phyloP scores from a whole-genome alignment of 2,329 filamentous ascomycete species.

The Cytospora leucostoma region DNA sequence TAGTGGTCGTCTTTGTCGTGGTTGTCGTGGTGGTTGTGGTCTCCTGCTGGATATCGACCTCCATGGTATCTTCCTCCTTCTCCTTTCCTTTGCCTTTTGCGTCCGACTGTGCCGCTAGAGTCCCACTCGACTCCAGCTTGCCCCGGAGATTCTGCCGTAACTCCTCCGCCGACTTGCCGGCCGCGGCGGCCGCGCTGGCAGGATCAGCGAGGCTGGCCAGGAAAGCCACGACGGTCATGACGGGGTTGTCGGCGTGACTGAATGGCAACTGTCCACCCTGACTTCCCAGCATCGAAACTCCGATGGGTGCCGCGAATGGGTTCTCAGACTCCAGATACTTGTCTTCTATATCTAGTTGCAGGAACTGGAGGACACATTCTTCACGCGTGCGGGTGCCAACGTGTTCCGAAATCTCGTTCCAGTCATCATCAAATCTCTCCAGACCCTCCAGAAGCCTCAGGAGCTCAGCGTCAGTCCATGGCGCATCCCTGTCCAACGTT shows the following conservation, averaged over 20 bases:
- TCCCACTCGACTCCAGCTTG: slow-evolving; percentile 65
- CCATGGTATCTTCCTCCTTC: slow-evolving; percentile 60
- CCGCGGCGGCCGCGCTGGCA: slow-evolving; percentile 84
- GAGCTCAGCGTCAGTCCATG: slow-evolving; percentile 89
- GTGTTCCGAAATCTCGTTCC: slow-evolving; percentile 89
- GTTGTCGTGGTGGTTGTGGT: slow-evolving; percentile 50
- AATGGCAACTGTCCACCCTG: slow-evolving; percentile 84
- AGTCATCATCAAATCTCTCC: slow-evolving; percentile 93
- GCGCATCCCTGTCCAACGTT: slow-evolving; percentile 78
- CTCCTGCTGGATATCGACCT: slow-evolving; percentile 59
- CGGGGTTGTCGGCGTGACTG: slow-evolving; percentile 89
- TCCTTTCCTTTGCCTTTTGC: slow-evolving; percentile 62
- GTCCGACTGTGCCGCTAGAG: slow-evolving; percentile 45
- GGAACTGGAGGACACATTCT: slow-evolving; percentile 94
- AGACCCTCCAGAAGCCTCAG: slow-evolving; percentile 88
- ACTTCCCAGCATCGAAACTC: slow-evolving; percentile 67
- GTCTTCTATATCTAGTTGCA: slow-evolving; percentile 96
- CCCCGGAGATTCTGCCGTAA: slow-evolving; percentile 79
- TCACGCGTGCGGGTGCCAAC: slow-evolving; percentile 90
- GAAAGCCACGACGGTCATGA: slow-evolving; percentile 95
- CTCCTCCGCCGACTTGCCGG: slow-evolving; percentile 82
- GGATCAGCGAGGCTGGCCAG: slow-evolving; percentile 89
- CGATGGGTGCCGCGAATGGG: slow-evolving; percentile 53
- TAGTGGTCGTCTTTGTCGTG: slow-evolving; percentile 48
- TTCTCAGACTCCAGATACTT: slow-evolving; percentile 87